phyloP scores from a whole-genome alignment of 352 stramenopile species.

The Globisporangium paddicum region DNA sequence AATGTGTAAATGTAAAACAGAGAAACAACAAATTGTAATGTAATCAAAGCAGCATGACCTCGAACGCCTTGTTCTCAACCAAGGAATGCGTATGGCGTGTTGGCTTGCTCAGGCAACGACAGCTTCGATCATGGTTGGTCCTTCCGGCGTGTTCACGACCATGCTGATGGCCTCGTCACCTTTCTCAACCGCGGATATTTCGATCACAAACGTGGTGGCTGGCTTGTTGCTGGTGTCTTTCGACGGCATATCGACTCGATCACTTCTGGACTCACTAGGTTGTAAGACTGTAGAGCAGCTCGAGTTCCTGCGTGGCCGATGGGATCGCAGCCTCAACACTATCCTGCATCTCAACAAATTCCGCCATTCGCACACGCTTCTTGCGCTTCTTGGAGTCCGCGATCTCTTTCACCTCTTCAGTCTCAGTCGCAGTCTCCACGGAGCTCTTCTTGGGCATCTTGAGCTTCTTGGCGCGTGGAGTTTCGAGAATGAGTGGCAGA shows the following conservation, averaged over 20 bases:
- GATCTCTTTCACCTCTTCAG: background rate
- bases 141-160: too few relatives aligned
- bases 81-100: too few relatives aligned
- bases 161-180: too few relatives aligned
- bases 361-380: background rate
- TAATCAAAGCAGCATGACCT: background rate
- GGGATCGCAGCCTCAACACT: background rate
- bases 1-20: slow-evolving; percentile 6
- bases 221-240: too few relatives aligned
- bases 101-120: too few relatives aligned
- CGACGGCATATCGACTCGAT: background rate
- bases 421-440: background rate
- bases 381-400: background rate
- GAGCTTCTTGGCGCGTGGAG: slow-evolving; percentile 16
- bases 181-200: too few relatives aligned
- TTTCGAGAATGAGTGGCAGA: slow-evolving; percentile 47
- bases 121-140: too few relatives aligned
- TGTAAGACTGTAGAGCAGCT: slow-evolving; percentile 1
- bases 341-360: background rate
- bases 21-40: background rate
- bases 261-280: background rate
- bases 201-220: too few relatives aligned
- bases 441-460: background rate
- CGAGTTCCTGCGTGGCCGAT: slow-evolving; percentile 8
- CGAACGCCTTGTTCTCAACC: too few relatives aligned